Percentiles rank a stretch among this genome's conserved stretches.
phyloP scores from a whole-genome alignment of 495 filamentous ascomycete species.

The Talaromyces nanjingensis region DNA sequence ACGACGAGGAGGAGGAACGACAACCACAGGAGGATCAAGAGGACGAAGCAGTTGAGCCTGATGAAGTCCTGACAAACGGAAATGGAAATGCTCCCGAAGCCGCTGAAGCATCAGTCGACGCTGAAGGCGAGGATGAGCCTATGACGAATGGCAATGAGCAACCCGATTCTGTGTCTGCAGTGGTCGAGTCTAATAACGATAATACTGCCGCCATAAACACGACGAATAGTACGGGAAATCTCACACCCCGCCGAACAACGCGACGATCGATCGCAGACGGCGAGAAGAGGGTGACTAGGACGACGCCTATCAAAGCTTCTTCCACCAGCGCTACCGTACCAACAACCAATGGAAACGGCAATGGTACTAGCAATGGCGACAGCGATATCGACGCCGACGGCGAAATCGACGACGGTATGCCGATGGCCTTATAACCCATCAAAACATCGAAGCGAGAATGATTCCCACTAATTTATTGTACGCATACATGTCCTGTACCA shows the following conservation, averaged over 20 bases:
- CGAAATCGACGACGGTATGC: constrained; percentile 12
- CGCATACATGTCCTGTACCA: too few species aligned
- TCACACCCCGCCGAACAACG: neutral
- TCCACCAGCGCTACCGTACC: neutral
- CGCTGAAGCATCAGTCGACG: neutral
- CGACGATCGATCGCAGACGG: constrained; percentile 6
- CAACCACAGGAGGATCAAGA: neutral
- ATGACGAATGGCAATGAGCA: neutral
- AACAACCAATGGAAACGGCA: neutral
- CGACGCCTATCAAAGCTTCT: neutral
- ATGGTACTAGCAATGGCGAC: constrained; percentile 8
- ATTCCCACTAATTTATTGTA: too few species aligned
- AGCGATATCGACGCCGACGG: constrained; percentile 28
- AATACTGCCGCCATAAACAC: neutral
- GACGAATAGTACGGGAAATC: neutral
- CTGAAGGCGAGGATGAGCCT: neutral
- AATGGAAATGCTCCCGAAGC: neutral
- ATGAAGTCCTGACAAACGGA: neutral
- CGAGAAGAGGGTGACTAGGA: constrained; percentile 6
- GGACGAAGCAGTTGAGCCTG: neutral
- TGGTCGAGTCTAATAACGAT: constrained; percentile 9
- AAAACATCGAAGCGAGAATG: neutral
- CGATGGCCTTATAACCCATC: constrained; percentile 7
- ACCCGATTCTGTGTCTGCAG: neutral
- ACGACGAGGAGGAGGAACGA: constrained; percentile 13